phyloP scores from a whole-genome alignment of 1,284 basidiomycete genomes.

The Heterobasidion irregulare region DNA sequence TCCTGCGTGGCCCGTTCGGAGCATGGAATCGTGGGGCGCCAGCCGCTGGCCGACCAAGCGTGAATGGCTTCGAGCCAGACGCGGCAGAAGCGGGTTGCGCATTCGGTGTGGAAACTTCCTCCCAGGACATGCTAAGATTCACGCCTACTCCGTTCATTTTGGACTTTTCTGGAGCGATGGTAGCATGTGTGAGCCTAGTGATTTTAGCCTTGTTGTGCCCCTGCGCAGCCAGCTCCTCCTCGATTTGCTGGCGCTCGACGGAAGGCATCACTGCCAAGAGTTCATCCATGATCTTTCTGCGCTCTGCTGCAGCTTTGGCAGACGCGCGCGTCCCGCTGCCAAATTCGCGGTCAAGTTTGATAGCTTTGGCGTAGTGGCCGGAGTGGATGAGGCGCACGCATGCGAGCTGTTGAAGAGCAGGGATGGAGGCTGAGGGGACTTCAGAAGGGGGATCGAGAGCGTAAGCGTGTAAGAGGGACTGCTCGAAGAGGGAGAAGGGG shows the following conservation, averaged over 20 bases:
- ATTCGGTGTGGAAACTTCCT: constrained; percentile 24
- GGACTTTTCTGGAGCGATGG: background rate
- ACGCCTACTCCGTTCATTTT: constrained; percentile 4
- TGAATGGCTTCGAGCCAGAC: constrained; percentile 23
- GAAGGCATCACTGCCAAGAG: constrained; percentile 51
- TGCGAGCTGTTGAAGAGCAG: constrained; percentile 72
- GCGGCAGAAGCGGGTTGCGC: constrained; percentile 2
- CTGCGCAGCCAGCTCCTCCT: constrained; percentile 36
- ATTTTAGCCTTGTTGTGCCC: constrained; percentile 12
- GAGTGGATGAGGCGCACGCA: constrained; percentile 72
- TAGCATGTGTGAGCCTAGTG: constrained; percentile 9
- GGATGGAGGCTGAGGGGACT: constrained; percentile 39
- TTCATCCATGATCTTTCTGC: constrained; percentile 64
- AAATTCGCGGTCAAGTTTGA: constrained; percentile 69
- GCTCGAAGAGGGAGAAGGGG: constrained; percentile 57
- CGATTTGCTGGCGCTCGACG: constrained; percentile 46
- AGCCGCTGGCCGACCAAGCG: constrained; percentile 25
- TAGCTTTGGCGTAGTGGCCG: constrained; percentile 64
- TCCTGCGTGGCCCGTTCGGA: background rate
- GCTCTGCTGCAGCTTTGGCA: constrained; percentile 29
- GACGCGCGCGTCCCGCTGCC: constrained; percentile 22
- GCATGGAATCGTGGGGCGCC: background rate
- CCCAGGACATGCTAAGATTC: constrained; percentile 44
- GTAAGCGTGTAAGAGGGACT: constrained; percentile 44
- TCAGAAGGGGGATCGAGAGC: constrained; percentile 47